Evolutionary conservation across 495 filamentous ascomycete species (phyloP), one percentile per base, ranked within the genome.

Genomic region (Arthonia radiata): DNA sequence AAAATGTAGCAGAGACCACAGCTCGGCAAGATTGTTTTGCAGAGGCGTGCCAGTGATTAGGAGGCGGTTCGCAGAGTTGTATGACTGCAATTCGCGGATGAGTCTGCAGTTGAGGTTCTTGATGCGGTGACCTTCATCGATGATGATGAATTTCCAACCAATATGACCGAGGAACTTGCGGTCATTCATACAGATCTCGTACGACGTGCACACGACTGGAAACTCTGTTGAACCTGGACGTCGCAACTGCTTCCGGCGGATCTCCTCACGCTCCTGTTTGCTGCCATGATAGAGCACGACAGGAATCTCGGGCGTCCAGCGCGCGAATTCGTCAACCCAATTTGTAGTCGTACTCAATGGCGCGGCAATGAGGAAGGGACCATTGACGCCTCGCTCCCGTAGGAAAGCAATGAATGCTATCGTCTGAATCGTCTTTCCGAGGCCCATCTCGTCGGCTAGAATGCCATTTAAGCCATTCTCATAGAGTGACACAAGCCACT

Each of bases 361-460:
- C 4, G 79, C 82, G 15, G 81, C 64, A 28, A 97, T 76, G 16
- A 97, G 44, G 42, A 92, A 90, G 0, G 86, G 86, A 0, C 86
- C 86, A 9, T 79, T 75, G 10, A 69, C 61, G 26, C 79, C 70
- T 30, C 81, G 72, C 41, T 91, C 81, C 41, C 82, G 66, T 14
- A 94, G 52, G 36, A 83, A 73, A 0, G 86, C 86, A 22, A 94
- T 62, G 32, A 94, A 64, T 0, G 79, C 73, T 37, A 99, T 99
- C 2, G 89, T 94, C 47, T 99, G 89, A 19, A 99, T 94, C 0
- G 89, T 99, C 46, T 99, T 99, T 1, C 89, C 89, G 14, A 99
- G 66, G 38, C 89, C 89, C 89, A 99, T 99, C 40, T 99, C 89
- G 41, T 99, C 89, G 3, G 89, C 89, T n/a, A 99, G 56, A 27